phyloP scores from a whole-genome alignment of 2,329 filamentous ascomycete species.

The Clonostachys solani region DNA sequence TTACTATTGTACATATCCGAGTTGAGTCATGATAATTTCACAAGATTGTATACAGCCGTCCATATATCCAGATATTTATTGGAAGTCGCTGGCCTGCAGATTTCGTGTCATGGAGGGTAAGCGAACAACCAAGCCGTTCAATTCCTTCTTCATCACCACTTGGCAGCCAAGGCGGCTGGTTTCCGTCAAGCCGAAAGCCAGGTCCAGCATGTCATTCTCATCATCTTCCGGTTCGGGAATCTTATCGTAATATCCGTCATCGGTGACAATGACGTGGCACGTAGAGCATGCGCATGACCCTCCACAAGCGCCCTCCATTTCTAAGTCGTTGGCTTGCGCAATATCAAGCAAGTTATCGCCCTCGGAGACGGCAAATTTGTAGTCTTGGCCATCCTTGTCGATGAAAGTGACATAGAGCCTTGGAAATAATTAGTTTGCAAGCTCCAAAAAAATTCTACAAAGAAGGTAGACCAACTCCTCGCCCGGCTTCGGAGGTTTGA shows the following conservation, averaged over 20 bases:
- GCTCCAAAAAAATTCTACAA: background rate
- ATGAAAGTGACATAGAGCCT: constrained; percentile 89
- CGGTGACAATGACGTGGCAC: constrained; percentile 82
- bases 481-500: constrained; percentile 79
- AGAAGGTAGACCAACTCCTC: constrained; percentile 68
- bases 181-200: constrained; percentile 87
- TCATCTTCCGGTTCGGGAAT: constrained; percentile 76
- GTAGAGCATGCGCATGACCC: constrained; percentile 92
- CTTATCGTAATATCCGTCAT: constrained; percentile 69
- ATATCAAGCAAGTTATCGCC: constrained; percentile 95
- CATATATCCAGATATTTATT: background rate
- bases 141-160: constrained; percentile 83
- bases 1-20: background rate
- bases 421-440: background rate
- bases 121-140: constrained; percentile 82
- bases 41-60: background rate
- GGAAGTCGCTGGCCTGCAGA: constrained; percentile 89
- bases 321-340: constrained; percentile 88
- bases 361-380: constrained; percentile 74
- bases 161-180: constrained; percentile 83
- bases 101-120: constrained; percentile 94
- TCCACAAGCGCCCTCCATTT: constrained; percentile 98
- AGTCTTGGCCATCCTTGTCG: constrained; percentile 77
- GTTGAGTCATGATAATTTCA: background rate
- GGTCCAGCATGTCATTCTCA: constrained; percentile 86